phyloP scores from a whole-genome alignment of 176 grass and related monocot species.

The Oryza punctata region DNA sequence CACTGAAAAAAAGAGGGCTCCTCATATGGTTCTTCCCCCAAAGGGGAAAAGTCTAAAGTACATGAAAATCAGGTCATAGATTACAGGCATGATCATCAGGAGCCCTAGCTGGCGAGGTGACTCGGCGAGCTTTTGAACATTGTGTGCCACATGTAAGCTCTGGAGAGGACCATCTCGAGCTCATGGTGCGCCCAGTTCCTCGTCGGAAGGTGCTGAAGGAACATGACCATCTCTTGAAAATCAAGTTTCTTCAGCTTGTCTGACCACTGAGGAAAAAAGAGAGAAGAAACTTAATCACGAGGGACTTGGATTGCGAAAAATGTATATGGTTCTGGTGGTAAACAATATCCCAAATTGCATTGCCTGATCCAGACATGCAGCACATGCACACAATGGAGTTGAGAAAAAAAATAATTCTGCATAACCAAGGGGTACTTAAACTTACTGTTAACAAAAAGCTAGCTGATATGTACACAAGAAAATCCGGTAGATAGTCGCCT shows the following conservation, averaged over 20 bases:
- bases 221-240: slow-evolving; percentile 99
- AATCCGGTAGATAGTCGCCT: slow-evolving; percentile 91
- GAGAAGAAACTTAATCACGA: neutral
- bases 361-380: too few species aligned
- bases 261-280: slow-evolving; percentile 67
- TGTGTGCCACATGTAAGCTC: slow-evolving; percentile 94
- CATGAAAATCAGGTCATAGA: neutral
- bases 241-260: slow-evolving; percentile 89
- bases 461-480: slow-evolving; percentile 97
- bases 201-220: slow-evolving; percentile 92
- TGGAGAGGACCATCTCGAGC: slow-evolving; percentile 88
- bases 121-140: slow-evolving; percentile 91
- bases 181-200: slow-evolving; percentile 88
- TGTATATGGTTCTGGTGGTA: too few species aligned
- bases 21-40: neutral
- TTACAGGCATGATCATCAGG: neutral
- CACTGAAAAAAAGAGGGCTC: neutral
- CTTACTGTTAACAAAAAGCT: slow-evolving; percentile 98
- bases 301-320: too few species aligned
- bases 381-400: neutral
- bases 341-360: too few species aligned
- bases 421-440: neutral
- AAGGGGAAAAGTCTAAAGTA: slow-evolving; percentile 14
- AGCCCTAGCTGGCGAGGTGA: slow-evolving; percentile 65
- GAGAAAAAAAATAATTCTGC: neutral